Evolutionary conservation across 2,329 filamentous ascomycete species (phyloP).

Genomic region (Lanzia echinophila): DNA sequence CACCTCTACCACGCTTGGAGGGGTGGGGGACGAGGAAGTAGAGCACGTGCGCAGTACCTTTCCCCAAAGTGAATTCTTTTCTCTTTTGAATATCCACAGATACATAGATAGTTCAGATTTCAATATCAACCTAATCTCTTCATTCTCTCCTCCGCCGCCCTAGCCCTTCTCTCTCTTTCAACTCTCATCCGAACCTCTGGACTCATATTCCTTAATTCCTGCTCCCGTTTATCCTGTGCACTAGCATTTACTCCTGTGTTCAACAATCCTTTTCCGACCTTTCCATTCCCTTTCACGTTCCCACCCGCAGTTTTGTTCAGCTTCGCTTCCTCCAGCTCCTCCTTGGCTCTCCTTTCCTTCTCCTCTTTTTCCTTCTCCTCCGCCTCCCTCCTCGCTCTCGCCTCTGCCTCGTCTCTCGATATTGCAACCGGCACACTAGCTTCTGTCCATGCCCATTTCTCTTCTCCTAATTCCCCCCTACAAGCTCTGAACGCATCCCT

Average conservation of each 20-base stretch:
- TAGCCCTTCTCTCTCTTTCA: constrained; percentile 81
- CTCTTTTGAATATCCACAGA: no score
- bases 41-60: no score
- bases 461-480: constrained; percentile 55
- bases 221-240: constrained; percentile 72
- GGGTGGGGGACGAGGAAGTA: no score
- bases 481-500: constrained; percentile 89
- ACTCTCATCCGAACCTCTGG: constrained; percentile 78
- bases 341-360: constrained; percentile 58
- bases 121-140: constrained; percentile 34
- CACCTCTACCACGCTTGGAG: no score
- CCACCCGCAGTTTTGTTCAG: constrained; percentile 23
- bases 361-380: constrained; percentile 65
- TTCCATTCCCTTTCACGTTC: constrained; percentile 35
- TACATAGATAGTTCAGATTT: no score
- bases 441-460: constrained; percentile 68
- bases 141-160: constrained; percentile 85
- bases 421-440: constrained; percentile 68
- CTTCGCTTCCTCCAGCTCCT: constrained; percentile 39
- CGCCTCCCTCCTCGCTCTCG: constrained; percentile 61
- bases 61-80: no score
- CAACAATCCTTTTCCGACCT: constrained; percentile 36
- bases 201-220: constrained; percentile 77
- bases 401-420: constrained; percentile 63
- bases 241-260: constrained; percentile 56